Evolutionary conservation across 768 basidiomycete species (phyloP), one percentile per base, ranked within the genome.

Genomic region (Pisolithus microcarpus): DNA sequence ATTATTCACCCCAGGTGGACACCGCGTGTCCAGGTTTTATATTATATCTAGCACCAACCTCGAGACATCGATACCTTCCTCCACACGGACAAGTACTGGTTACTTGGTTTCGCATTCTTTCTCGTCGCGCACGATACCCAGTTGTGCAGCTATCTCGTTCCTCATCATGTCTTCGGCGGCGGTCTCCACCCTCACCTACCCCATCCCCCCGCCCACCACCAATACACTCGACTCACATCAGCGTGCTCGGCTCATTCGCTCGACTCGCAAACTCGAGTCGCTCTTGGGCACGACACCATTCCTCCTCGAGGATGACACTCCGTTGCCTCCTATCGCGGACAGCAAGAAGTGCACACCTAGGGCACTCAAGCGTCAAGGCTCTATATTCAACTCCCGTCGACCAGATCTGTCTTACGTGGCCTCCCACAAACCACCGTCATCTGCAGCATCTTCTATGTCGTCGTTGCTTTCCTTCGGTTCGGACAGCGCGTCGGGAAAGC

Each of bases 1-100:
- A 23, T 23, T 37, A 5, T 34, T 46, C 34, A 44, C 28, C 16
- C 43, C 30, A 30, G 28, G 28, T 31, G 44, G 73, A 75, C 39
- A 76, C 44, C 28, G 26, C 45, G 45, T 34, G 34, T n/a, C 21
- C 45, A 34, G 34, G 45, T 34, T 46, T 28, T 43, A 78, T 59
- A 56, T 63, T n/a, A 54, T 24, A 84, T 83, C 7, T 82, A 26
- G 4, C 7, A 84, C 53, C 78, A 83, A n/a, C 18, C 18, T 48
- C n/a, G 11, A 34, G 34, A 34, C 11, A 5, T 44, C 48, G 49
- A 54, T 52, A 55, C 56, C 48, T 48, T 19, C 21, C 4, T 23
- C 19, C 47, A 11, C 19, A 39, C 15, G 16, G 31, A 44, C 49
- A 53, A 52, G 57, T 51, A 49, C 57, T 53, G 57, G 26, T 23